Evolutionary conservation across 2,329 filamentous ascomycete genomes (phyloP), one percentile per base, ranked within the genome.

Genomic region (Sphaerostilbella broomeana): DNA sequence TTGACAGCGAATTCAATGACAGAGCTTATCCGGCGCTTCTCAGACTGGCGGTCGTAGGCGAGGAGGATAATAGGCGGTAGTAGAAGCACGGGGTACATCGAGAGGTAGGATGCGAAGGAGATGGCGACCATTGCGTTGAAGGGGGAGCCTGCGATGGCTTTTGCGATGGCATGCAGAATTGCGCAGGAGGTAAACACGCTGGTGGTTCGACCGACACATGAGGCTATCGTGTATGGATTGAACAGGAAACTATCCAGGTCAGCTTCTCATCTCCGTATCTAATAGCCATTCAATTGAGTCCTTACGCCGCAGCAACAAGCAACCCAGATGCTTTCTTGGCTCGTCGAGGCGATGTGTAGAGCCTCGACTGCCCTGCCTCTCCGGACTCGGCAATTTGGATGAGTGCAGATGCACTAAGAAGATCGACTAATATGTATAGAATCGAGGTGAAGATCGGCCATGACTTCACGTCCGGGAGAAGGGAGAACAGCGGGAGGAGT

Each of bases 191-290:
- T 89, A 58, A 98, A 90, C 42, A 90, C 80, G 46, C 79, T 86
- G 0, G 90, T 95, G 1, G 92, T 86, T 27, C 90, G 84, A 18
- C 85, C 90, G 43, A 98, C 74, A 59, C 90, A 97, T 13, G 88
- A 89, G 30, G 88, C 79, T 45, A 98, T 78, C 1, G 89, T 94
- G 58, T 95, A 94, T 0, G 92, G 92, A 59, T 94, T 97, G 66
- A 97, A 90, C 3, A 98, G 75, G 58, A 86, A 97, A 49, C 86
- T 92, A 38, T 20, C 8, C 20, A n/a, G 7, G 3, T 29, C n/a
- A 34, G 22, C 31, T 30, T 55, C 38, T 4, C 24, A 19, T 12
- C 13, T 24, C 11, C 8, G 5, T 9, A 11, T 17, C 9, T 4
- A 2, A 17, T 15, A 11, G 17, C 3, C 9, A 17, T 13, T 12